phyloP scores from a whole-genome alignment of 2,329 filamentous ascomycete genomes.

The Immersiporthe knoxdaviesiana region DNA sequence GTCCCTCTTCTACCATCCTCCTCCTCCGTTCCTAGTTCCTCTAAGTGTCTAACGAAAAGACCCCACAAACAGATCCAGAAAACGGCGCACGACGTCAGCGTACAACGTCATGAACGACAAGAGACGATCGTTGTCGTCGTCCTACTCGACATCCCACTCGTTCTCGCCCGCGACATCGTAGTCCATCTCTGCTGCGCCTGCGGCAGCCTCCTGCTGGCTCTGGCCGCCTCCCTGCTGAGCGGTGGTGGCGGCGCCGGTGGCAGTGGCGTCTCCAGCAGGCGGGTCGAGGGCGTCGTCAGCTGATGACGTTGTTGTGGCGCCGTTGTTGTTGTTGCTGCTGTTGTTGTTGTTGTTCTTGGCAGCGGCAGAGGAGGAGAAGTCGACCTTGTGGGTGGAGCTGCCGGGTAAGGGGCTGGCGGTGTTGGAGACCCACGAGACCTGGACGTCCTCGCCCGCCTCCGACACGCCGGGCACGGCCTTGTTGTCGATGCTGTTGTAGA shows the following conservation, averaged over 20 bases:
- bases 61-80: not conserved
- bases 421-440: constrained; percentile 64
- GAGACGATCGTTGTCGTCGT: not conserved
- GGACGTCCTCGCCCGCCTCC: constrained; percentile 65
- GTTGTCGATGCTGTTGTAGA: constrained; percentile 61
- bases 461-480: constrained; percentile 64
- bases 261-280: constrained; percentile 29
- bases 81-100: not conserved
- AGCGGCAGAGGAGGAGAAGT: constrained; percentile 25
- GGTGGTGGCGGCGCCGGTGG: constrained; percentile 21
- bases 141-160: constrained; percentile 44
- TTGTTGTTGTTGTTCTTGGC: constrained; percentile 14
- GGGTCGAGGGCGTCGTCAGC: constrained; percentile 3
- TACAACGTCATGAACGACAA: not conserved
- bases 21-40: not conserved
- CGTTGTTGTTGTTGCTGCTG: constrained; percentile 8
- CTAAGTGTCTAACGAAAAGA: not conserved
- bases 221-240: constrained; percentile 20
- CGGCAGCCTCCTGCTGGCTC: constrained; percentile 37
- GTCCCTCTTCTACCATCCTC: too few species aligned
- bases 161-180: constrained; percentile 58
- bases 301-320: not conserved
- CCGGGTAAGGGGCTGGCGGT: constrained; percentile 33
- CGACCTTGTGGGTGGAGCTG: constrained; percentile 29
- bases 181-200: constrained; percentile 51